Evolutionary conservation across 2,329 filamentous ascomycete species (phyloP), one percentile per base, ranked within the genome.

Genomic region (Apiospora malaysiana): DNA sequence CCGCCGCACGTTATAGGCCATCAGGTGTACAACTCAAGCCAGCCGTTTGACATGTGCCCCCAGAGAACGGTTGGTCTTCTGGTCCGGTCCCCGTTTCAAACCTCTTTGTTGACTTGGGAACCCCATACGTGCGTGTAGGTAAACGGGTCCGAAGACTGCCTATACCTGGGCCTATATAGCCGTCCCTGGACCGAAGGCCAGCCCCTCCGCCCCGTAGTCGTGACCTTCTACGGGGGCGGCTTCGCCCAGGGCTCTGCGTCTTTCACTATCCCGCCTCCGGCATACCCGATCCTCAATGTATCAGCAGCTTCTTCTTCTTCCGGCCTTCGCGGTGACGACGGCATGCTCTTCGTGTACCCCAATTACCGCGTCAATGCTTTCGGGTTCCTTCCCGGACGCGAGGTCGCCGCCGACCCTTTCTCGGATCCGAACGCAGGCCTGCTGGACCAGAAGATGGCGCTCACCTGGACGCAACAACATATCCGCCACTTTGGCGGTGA

Each of bases 201-300:
- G n/a, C 78, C 85, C 1, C 82, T 85, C 4, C 82, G 87, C 2
- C 89, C 89, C 0, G 89, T 91, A 0, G 83, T 91, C 0, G 84
- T 91, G 3, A 85, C 85, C 4, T 90, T 89, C 76, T 90, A 88
- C 76, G 89, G 89, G 69, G 89, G 89, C 16, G 90, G 83, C 2
- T 91, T 89, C 79, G 87, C 91, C 68, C 81, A 88, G 76, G 90
- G 89, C 9, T 83, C 83, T 42, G 89, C 87, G 0, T 84, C 81
- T 47, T 88, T 90, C 75, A 78, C 77, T 8, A 81, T 90, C 9
- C 89, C 88, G 4, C 89, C 89, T 2, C 80, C 84, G 0, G 87
- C 83, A 1, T 91, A 87, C 74, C 89, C 88, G 0, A 82, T 90
- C 4, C 81, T 91, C 4, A 89, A 90, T 73, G 86, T 85, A 4